phyloP scores from a whole-genome alignment of 345 rosid species.

The Citrus mangshanensis region DNA sequence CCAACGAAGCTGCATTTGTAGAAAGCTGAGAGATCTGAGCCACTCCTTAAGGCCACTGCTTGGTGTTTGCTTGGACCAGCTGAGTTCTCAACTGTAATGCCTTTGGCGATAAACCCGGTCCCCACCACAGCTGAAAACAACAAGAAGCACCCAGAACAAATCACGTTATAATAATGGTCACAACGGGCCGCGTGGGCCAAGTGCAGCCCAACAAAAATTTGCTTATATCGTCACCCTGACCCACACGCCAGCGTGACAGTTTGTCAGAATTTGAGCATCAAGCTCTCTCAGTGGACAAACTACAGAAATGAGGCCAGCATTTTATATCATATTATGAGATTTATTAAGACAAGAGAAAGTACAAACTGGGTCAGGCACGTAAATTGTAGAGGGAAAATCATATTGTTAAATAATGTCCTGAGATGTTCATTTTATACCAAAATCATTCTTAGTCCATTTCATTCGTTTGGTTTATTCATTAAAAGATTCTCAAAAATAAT shows the following conservation, averaged over 20 bases:
- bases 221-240: background rate
- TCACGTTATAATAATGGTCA: background rate
- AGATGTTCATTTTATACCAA: background rate
- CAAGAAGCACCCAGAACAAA: background rate
- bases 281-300: too few species aligned
- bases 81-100: conserved; percentile 66
- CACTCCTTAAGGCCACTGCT: conserved; percentile 74
- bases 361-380: background rate
- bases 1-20: conserved; percentile 66
- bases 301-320: background rate
- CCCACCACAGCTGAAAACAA: conserved; percentile 60
- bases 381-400: background rate
- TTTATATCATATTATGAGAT: background rate
- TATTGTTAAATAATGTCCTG: background rate
- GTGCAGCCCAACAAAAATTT: background rate
- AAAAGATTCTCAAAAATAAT: background rate
- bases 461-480: background rate
- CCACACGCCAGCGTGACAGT: too few species aligned
- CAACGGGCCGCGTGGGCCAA: background rate
- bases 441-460: background rate
- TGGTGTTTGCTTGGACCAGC: conserved; percentile 85
- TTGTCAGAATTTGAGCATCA: too few species aligned
- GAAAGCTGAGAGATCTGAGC: conserved; percentile 71
- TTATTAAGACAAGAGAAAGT: background rate
- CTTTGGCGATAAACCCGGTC: conserved; percentile 68